A percentile compares a stretch with the other conserved stretches of the same genome.
Conservation (phyloP, 2,329 filamentous ascomycete genomes). For the Lasiodiplodia sp. region DNA sequence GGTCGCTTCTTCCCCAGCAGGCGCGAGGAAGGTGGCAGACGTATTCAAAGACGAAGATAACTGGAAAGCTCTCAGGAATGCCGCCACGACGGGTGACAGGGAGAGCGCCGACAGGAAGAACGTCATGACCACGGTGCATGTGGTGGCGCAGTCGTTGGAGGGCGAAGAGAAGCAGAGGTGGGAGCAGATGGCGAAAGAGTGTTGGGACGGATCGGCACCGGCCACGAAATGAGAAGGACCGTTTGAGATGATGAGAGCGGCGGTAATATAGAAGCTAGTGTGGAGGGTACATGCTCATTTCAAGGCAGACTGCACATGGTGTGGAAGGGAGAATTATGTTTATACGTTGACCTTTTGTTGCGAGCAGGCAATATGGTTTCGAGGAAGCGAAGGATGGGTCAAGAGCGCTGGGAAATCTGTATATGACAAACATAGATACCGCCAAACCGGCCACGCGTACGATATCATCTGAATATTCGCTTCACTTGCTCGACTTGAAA, state of each 20-base stretch:
- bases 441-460: too few relatives aligned
- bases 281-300: background rate
- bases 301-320: background rate
- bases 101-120: constrained; percentile 9
- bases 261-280: background rate
- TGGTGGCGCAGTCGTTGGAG: constrained; percentile 3
- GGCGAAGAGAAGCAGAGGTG: constrained; percentile 8
- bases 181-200: constrained; percentile 7
- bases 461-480: too few relatives aligned
- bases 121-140: background rate
- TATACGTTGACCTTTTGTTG: background rate
- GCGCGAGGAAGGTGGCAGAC: constrained; percentile 14
- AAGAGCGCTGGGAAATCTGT: too few relatives aligned
- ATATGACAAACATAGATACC: too few relatives aligned
- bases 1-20: constrained; percentile 14
- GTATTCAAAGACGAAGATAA: constrained; percentile 22
- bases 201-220: background rate
- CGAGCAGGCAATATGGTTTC: too few relatives aligned
- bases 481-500: too few relatives aligned
- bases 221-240: background rate
- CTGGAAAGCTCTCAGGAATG: constrained; percentile 4
- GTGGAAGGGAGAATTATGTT: background rate
- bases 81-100: constrained; percentile 2
- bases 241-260: background rate
- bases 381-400: too few relatives aligned